Evolutionary conservation across 768 basidiomycete species (phyloP).

Genomic region (Amanita rimosa): DNA sequence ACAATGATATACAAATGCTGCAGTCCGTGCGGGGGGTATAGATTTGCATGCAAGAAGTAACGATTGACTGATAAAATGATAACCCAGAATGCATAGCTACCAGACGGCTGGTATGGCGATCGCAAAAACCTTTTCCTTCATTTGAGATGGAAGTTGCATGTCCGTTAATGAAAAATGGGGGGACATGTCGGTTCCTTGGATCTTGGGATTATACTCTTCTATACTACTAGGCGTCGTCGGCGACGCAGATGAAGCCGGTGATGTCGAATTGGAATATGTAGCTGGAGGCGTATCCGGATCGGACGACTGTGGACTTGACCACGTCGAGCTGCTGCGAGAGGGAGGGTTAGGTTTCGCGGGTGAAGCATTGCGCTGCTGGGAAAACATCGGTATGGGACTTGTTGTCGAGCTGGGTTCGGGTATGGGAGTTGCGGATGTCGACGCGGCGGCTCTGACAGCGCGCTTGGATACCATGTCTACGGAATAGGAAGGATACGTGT

Average conservation of each 20-base stretch:
- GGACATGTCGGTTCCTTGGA: conserved; percentile 30
- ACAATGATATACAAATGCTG: not conserved
- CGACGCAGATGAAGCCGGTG: conserved; percentile 51
- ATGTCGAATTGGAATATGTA: conserved; percentile 39
- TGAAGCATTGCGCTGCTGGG: conserved; percentile 22
- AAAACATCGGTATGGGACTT: conserved; percentile 37
- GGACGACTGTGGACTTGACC: conserved; percentile 12
- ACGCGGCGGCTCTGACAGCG: conserved; percentile 32
- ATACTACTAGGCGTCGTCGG: conserved; percentile 46
- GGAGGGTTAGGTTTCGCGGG: conserved; percentile 22
- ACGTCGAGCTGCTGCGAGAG: conserved; percentile 17
- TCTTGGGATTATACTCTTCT: conserved; percentile 40
- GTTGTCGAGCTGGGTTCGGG: conserved; percentile 31
- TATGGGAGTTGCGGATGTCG: conserved; percentile 27
- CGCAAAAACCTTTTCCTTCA: conserved; percentile 56
- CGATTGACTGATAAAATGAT: not conserved
- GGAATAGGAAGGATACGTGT: conserved; percentile 54
- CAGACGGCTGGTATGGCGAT: conserved; percentile 50
- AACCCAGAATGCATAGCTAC: conserved; percentile 22
- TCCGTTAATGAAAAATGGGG: conserved; percentile 24
- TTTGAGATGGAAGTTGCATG: conserved; percentile 18
- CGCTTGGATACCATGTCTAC: conserved; percentile 53
- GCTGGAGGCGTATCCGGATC: conserved; percentile 44
- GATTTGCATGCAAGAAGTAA: not conserved
- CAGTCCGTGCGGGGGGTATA: conserved; percentile 1